A percentile compares a stretch with the other conserved stretches of the same genome.
These are phyloP conservation scores for Cynara cardunculus DNA, from an alignment of 129 eudicot species.

Conservation along the genomic window DNA sequence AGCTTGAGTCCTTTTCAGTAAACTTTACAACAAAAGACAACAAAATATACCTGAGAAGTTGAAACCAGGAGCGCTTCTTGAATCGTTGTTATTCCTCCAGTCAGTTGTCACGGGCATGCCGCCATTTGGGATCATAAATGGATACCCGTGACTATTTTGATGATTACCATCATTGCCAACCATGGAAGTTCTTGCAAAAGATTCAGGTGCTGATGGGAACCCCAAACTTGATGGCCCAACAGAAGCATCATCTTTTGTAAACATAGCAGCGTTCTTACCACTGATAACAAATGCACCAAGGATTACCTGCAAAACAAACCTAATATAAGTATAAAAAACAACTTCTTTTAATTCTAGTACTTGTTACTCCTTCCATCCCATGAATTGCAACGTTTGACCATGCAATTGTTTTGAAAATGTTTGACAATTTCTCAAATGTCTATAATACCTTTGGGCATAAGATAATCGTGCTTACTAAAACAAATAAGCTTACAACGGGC, in stretches of 20 bases:
- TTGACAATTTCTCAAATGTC: neutral
- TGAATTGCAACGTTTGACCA: no score
- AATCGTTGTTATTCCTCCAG: constrained; percentile 39
- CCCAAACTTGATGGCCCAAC: constrained; percentile 30
- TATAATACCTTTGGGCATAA: neutral
- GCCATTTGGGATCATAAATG: constrained; percentile 30
- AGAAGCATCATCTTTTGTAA: constrained; percentile 33
- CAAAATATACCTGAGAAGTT: constrained; percentile 34
- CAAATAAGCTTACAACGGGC: neutral
- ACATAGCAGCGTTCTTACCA: constrained; percentile 25
- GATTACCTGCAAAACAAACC: constrained; percentile 32
- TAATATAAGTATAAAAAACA: neutral
- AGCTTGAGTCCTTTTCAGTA: neutral
- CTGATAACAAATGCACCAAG: constrained; percentile 44
- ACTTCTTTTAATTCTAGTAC: neutral
- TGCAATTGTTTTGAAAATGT: no score
- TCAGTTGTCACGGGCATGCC: constrained; percentile 21
- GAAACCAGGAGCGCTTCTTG: constrained; percentile 26
- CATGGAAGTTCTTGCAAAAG: constrained; percentile 23
- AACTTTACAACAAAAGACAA: neutral
- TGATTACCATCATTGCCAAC: constrained; percentile 13
- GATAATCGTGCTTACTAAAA: neutral
- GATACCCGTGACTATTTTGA: constrained; percentile 35
- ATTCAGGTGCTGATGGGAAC: constrained; percentile 38
- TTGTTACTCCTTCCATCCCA: no score